Conservation (phyloP, 2,329 filamentous ascomycete species). For the Onygenales sp. region DNA sequence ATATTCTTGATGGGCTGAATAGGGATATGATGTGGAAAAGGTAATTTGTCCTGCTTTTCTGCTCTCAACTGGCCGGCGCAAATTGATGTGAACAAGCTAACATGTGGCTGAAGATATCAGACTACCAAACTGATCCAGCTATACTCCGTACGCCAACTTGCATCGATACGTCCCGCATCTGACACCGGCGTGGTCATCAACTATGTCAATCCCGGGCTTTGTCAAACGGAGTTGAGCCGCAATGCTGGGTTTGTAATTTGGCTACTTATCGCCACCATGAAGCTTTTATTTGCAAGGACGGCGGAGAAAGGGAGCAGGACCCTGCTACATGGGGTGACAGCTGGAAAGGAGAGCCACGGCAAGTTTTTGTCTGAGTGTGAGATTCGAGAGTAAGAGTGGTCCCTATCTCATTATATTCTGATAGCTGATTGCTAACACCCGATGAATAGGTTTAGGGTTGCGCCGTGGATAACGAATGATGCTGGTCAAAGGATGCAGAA, state of each 20-base stretch:
- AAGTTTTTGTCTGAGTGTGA: constrained; percentile 34
- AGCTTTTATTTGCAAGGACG: constrained; percentile 30
- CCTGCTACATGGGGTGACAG: constrained; percentile 28
- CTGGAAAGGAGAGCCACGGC: constrained; percentile 37
- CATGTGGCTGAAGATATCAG: constrained; percentile 28
- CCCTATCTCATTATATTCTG: neutral
- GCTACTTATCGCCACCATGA: constrained; percentile 16
- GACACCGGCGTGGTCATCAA: constrained; percentile 39
- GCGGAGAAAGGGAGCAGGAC: constrained; percentile 42
- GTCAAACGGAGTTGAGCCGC: constrained; percentile 38
- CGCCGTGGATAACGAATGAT: constrained; percentile 21
- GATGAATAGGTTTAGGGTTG: constrained; percentile 9
- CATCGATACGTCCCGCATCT: constrained; percentile 16
- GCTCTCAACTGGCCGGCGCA: neutral
- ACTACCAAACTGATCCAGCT: constrained; percentile 42
- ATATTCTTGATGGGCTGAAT: constrained; percentile 21
- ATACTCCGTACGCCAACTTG: constrained; percentile 33
- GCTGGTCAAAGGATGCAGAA: constrained; percentile 30
- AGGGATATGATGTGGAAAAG: constrained; percentile 24
- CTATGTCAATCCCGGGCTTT: constrained; percentile 44
- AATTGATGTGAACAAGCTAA: neutral
- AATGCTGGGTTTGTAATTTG: constrained; percentile 16
- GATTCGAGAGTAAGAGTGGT: constrained; percentile 10
- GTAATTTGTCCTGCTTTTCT: constrained; percentile 3
- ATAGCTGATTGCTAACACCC: neutral